phyloP scores from a whole-genome alignment of 345 rosid species.

The Gossypium stocksii region DNA sequence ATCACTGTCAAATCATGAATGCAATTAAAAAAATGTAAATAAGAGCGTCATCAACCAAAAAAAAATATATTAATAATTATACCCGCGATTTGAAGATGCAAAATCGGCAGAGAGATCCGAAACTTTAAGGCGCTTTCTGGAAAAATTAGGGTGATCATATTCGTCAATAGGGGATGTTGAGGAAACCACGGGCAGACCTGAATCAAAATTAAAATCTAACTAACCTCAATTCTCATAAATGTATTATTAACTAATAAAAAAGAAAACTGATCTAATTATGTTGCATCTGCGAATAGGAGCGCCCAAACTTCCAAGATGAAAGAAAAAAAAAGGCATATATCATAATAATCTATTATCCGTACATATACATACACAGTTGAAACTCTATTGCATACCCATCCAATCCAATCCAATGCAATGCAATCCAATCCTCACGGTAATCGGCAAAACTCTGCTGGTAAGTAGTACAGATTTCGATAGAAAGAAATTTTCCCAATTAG shows the following conservation, averaged over 20 bases:
- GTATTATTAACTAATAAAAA: background rate
- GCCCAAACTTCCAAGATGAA: background rate
- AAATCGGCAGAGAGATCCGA: slow-evolving; percentile 26
- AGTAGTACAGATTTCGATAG: background rate
- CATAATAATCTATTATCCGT: background rate
- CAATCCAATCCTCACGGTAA: background rate
- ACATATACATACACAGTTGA: background rate
- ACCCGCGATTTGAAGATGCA: slow-evolving; percentile 21
- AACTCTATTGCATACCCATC: slow-evolving; percentile 5
- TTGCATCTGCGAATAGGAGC: background rate
- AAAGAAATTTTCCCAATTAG: background rate
- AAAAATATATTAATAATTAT: slow-evolving; percentile 28
- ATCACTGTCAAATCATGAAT: slow-evolving; percentile 34
- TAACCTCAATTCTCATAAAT: background rate
- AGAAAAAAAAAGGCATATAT: background rate
- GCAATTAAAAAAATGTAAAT: background rate
- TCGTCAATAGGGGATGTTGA: slow-evolving; percentile 24
- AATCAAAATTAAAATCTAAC: slow-evolving; percentile 8
- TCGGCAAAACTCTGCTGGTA: background rate
- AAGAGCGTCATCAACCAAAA: slow-evolving; percentile 24
- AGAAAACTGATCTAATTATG: background rate
- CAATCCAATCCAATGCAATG: background rate
- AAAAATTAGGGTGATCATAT: slow-evolving; percentile 11
- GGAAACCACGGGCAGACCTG: slow-evolving; percentile 48
- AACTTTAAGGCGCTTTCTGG: slow-evolving; percentile 39